These are phyloP conservation scores for Solanum acaule DNA, from an alignment of 257 asterid species.

Conservation along the genomic window DNA sequence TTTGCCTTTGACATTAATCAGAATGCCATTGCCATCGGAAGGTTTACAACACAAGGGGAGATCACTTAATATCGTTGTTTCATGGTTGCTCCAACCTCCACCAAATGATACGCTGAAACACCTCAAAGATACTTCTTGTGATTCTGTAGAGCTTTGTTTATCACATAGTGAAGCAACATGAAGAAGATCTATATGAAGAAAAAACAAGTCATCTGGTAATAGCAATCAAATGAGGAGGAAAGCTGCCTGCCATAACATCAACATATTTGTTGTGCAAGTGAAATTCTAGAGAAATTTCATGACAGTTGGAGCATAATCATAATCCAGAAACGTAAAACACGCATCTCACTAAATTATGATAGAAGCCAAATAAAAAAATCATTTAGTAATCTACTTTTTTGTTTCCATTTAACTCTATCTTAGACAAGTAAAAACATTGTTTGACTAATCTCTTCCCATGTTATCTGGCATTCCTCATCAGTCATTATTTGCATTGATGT, in stretches of 20 bases:
- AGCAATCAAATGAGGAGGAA: neutral
- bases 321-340: neutral
- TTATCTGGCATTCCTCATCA: neutral
- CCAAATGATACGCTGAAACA: conserved; percentile 47
- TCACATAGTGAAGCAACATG: conserved; percentile 35
- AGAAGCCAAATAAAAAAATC: neutral
- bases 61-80: conserved; percentile 41
- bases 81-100: conserved; percentile 24
- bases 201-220: neutral
- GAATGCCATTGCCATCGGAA: conserved; percentile 47
- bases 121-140: conserved; percentile 40
- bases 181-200: conserved; percentile 36
- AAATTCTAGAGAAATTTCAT: neutral
- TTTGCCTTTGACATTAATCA: conserved; percentile 58
- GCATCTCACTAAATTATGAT: neutral
- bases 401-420: neutral
- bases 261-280: neutral
- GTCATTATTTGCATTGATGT: neutral
- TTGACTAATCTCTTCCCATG: neutral
- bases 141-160: conserved; percentile 20
- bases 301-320: neutral
- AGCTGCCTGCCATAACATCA: neutral
- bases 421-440: neutral
- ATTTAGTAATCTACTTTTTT: neutral
- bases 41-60: conserved; percentile 50